Base-by-base conservation (phyloP, 768 basidiomycete genomes). In the Mycena filopes region DNA sequence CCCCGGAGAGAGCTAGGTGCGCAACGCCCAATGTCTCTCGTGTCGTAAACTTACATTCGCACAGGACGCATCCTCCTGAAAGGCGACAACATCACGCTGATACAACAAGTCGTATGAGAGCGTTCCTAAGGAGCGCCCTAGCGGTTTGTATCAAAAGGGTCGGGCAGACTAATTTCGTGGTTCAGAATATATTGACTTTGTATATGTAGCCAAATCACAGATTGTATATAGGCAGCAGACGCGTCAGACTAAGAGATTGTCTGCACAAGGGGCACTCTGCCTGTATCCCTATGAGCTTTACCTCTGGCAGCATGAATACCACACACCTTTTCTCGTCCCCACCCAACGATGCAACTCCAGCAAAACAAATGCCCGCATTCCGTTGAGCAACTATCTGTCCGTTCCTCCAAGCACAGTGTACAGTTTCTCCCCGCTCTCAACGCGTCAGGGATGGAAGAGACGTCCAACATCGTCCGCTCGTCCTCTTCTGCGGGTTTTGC, bases 51-150 rank as follows among this genome's bases (percentile, higher is more conserved):
- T 29, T 51, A 31, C 12, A 48, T 63, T 9, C 55, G 50, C 4
- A 13, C 72, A 98, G 97, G 97, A 21, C 94, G 97, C 62, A 94
- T 98, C 77, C 83, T 99, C 70, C 84, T 99, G 68, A 99, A 99
- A 80, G 97, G 97, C 63, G 97, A 99, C 76, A 98, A 96, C 76
- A 98, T 99, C 74, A 98, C 97, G n/a, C 87, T 96, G 57, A 97
- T 98, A 75, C 95, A 97, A 75, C 92, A 90, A 79, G 72, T 80
- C 50, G 75, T 73, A 65, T 80, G 67, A 78, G 40, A 36, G 18
- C 16, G n/a, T 29, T 26, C 25, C 15, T 36, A 36, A 11, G 36
- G 10, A 36, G 36, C 36, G 36, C 36, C 16, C 15, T 41, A 18
- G 16, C n/a, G 54, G 54, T 61, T 60, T 60, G 54, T 59, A 59